A percentile compares a stretch with the other conserved stretches of the same genome.
phyloP scores from a whole-genome alignment of 805 yeast species.

The Saccharomyces cerevisiae region DNA sequence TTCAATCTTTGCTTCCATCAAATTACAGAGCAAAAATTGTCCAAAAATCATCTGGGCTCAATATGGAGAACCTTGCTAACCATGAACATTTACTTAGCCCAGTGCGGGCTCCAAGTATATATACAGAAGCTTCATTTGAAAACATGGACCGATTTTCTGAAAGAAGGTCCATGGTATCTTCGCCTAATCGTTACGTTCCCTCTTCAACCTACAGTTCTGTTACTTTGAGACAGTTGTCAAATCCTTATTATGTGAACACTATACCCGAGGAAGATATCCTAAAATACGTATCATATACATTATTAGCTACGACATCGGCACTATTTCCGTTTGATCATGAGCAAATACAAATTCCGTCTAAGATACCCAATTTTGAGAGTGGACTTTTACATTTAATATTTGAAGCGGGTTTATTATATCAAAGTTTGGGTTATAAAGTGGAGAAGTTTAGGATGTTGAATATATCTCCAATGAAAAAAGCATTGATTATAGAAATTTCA shows the following conservation, averaged over 20 bases:
- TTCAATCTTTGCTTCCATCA: slow-evolving; percentile 11
- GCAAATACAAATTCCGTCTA: slow-evolving; percentile 39
- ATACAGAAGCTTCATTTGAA: slow-evolving; percentile 34
- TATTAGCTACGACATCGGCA: slow-evolving; percentile 56
- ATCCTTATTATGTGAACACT: slow-evolving; percentile 30
- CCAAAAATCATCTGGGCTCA: background rate
- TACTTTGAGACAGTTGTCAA: slow-evolving; percentile 16
- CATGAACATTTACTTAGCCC: slow-evolving; percentile 15
- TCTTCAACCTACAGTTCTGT: slow-evolving; percentile 4
- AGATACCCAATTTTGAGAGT: slow-evolving; percentile 47
- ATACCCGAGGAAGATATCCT: slow-evolving; percentile 37
- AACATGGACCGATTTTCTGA: slow-evolving; percentile 33
- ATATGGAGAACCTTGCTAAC: slow-evolving; percentile 5
- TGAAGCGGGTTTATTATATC: slow-evolving; percentile 68
- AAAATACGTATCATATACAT: slow-evolving; percentile 42
- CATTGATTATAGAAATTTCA: slow-evolving; percentile 45
- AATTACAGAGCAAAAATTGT: background rate
- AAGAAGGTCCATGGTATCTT: slow-evolving; percentile 31
- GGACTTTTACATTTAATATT: slow-evolving; percentile 47
- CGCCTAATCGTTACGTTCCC: slow-evolving; percentile 11
- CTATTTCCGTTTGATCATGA: slow-evolving; percentile 39
- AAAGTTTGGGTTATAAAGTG: slow-evolving; percentile 33
- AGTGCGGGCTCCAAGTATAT: slow-evolving; percentile 16
- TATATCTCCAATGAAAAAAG: slow-evolving; percentile 50
- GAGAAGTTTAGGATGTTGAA: slow-evolving; percentile 24